Conservation (phyloP, 257 asterid species). For the Nicotiana attenuata region DNA sequence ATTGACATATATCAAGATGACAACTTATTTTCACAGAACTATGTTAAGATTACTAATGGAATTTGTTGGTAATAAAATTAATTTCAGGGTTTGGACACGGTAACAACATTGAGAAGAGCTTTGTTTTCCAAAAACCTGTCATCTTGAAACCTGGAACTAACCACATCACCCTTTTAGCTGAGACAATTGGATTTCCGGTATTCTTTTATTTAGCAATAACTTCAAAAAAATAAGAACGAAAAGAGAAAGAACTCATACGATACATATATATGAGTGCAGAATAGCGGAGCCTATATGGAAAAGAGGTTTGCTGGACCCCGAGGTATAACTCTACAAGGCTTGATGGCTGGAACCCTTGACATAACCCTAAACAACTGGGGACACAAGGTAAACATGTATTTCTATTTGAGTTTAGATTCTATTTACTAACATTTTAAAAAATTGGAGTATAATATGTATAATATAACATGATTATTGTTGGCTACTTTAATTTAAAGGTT, state of each 20-base stretch:
- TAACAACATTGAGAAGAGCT: constrained; percentile 74
- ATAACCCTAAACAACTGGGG: constrained; percentile 62
- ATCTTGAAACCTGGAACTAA: constrained; percentile 49
- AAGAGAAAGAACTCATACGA: too few relatives aligned
- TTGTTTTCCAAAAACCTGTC: constrained; percentile 49
- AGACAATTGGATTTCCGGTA: constrained; percentile 88
- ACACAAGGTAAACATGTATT: constrained; percentile 41
- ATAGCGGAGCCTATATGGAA: constrained; percentile 98
- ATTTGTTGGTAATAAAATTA: not conserved
- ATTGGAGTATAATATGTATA: not conserved
- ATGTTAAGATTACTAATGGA: too few relatives aligned
- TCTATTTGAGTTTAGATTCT: not conserved
- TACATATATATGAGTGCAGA: constrained; percentile 30
- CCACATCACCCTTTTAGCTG: constrained; percentile 54
- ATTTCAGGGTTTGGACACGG: constrained; percentile 75
- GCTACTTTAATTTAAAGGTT: constrained; percentile 26
- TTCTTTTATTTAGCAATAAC: too few relatives aligned
- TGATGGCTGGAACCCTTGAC: constrained; percentile 88
- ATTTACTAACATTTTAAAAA: too few relatives aligned
- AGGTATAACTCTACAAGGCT: constrained; percentile 62
- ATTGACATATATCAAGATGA: too few relatives aligned
- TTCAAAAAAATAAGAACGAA: too few relatives aligned
- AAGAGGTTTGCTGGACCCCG: constrained; percentile 86
- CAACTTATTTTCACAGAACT: not conserved
- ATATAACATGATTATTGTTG: not conserved